A percentile compares a stretch with the other conserved stretches of the same genome.
phyloP scores from a whole-genome alignment of 1,284 basidiomycete genomes.

The Cutaneotrichosporon cutaneum region DNA sequence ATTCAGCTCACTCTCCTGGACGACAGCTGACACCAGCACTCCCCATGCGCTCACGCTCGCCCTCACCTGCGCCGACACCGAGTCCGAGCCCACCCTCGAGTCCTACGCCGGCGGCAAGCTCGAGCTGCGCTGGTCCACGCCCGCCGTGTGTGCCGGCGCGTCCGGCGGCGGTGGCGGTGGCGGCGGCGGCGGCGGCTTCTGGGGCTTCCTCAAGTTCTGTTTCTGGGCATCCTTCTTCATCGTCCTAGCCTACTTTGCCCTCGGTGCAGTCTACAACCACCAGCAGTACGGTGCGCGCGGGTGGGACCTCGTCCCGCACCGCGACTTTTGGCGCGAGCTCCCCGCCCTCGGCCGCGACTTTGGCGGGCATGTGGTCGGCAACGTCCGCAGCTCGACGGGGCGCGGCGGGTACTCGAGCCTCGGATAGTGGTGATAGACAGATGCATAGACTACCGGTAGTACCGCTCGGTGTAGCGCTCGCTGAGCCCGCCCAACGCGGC shows the following conservation, averaged over 20 bases:
- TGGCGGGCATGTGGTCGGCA: conserved; percentile 41
- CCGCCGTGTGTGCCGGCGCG: conserved; percentile 42
- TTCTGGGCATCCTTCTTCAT: conserved; percentile 44
- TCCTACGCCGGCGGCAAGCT: conserved; percentile 42
- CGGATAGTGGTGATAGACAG: conserved; percentile 11
- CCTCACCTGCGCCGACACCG: conserved; percentile 22
- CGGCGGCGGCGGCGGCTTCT: conserved; percentile 28
- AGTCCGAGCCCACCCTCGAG: conserved; percentile 14
- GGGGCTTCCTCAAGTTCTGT: conserved; percentile 35
- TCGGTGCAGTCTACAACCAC: conserved; percentile 54
- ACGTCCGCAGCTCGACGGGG: conserved; percentile 35
- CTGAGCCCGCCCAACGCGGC: background rate
- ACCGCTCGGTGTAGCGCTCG: conserved; percentile 6
- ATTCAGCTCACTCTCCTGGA: no score
- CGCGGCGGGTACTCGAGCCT: conserved; percentile 41
- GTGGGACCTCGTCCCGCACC: conserved; percentile 53
- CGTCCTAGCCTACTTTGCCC: conserved; percentile 45
- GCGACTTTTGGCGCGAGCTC: conserved; percentile 54
- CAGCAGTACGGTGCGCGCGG: conserved; percentile 53
- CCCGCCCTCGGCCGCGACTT: conserved; percentile 47
- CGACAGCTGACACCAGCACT: conserved; percentile 10
- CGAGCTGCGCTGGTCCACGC: conserved; percentile 44
- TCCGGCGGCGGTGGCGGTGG: conserved; percentile 13
- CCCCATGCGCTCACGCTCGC: conserved; percentile 9
- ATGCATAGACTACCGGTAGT: conserved; percentile 7